These are phyloP conservation scores for Tetrahymena thermophila DNA, from an alignment of 73 alveolate species.

Conservation along the genomic window DNA sequence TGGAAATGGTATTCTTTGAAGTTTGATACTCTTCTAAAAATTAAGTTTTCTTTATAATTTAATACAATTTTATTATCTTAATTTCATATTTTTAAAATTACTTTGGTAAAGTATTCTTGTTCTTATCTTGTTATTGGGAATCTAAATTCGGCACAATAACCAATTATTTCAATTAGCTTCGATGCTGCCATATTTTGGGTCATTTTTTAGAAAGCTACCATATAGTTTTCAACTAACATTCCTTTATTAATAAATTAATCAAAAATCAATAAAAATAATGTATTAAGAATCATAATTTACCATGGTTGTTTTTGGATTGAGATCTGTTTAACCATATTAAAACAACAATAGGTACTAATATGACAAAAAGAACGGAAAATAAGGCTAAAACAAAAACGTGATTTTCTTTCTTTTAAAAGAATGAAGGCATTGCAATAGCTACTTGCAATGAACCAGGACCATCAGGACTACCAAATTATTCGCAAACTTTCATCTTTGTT, in stretches of 20 bases:
- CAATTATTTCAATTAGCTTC: background rate
- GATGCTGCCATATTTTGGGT: background rate
- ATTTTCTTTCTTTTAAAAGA: slow-evolving; percentile 59
- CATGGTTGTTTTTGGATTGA: background rate
- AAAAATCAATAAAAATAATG: background rate
- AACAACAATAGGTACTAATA: slow-evolving; percentile 52
- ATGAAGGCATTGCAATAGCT: slow-evolving; percentile 67
- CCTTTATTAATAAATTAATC: background rate
- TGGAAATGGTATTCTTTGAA: background rate
- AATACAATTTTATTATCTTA: background rate
- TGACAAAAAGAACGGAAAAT: slow-evolving; percentile 45
- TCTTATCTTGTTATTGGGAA: background rate
- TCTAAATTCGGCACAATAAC: background rate
- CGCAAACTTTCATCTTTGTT: slow-evolving; percentile 52
- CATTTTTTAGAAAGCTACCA: background rate
- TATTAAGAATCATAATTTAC: background rate
- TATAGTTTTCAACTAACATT: background rate
- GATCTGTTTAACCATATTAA: slow-evolving; percentile 35
- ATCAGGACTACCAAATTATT: slow-evolving; percentile 74
- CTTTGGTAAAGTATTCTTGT: background rate
- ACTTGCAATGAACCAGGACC: slow-evolving; percentile 56
- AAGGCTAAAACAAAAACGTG: slow-evolving; percentile 55
- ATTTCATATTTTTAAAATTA: background rate
- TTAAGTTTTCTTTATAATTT: background rate
- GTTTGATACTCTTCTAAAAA: background rate